Base-by-base conservation (phyloP, 371 early-diverging fungal genomes). In the Lichtheimia ornata region DNA sequence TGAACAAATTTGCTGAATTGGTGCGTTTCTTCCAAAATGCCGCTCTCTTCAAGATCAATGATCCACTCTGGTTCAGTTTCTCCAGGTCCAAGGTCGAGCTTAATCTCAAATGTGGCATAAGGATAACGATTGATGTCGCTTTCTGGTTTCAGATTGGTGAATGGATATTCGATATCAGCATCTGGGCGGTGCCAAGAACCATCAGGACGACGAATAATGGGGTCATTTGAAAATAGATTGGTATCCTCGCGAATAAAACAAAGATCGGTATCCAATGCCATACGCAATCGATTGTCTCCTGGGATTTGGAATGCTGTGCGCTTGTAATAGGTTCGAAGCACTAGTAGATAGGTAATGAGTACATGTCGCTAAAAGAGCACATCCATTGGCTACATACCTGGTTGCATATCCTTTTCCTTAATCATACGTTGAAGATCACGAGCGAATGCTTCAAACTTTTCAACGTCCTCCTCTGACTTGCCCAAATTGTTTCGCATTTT, bases 241-340 rank as follows among this genome's bases (percentile, higher is more conserved):
- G 94, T 89, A 76, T 98, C 97, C 74, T 99, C 99, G 61, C 97
- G 92, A 61, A 99, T 94, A 87, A 99, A 94, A 50, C 95, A 90
- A 47, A 99, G 81, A 63, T 99, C 97, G 0, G 99, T 99, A 76
- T 99, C 99, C 17, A 99, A 85, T 5, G 97, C 96, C 68, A 99
- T 95, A 62, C 99, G 89, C 27, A 99, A 97, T 57, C 93, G 87
- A 22, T 95, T 91, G 75, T 98, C 98, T 22, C 97, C 97, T 1
- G 99, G 99, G 18, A 99, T 83, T 77, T 99, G 99, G 86, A 99
- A 99, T 12, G 99, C 99, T 12, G 96, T 97, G 73, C 99, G 89
- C 72, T 95, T 97, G 80, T 99, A 99, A 70, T 94, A 96, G 3
- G 98, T 96, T 58, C 99, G 91, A 58, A 93, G 75, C 11, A 62